phyloP scores from a whole-genome alignment of 1,284 basidiomycete species.

The Puccinia triticina region DNA sequence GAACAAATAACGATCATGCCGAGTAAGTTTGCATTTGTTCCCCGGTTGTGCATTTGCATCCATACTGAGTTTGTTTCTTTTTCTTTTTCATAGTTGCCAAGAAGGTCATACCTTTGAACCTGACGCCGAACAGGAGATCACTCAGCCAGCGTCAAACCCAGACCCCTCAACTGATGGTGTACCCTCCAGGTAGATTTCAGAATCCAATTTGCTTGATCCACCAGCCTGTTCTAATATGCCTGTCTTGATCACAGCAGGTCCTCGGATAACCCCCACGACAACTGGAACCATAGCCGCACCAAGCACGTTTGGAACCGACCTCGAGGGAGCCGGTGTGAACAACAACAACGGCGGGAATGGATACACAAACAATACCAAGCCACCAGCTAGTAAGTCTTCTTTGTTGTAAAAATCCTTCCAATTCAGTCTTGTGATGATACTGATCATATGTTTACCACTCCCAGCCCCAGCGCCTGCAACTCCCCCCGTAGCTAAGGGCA shows the following conservation, averaged over 20 bases:
- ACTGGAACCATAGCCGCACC: conserved; percentile 17
- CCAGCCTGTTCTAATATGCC: not conserved
- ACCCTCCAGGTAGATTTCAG: conserved; percentile 15
- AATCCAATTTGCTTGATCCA: not conserved
- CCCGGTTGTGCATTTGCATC: not conserved
- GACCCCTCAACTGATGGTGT: conserved; percentile 27
- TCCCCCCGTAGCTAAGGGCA: not conserved
- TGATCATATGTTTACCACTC: not conserved
- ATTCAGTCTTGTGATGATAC: too few species aligned
- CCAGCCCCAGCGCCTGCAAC: not conserved
- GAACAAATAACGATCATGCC: conserved; percentile 37
- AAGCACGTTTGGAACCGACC: conserved; percentile 37
- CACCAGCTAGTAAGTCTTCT: not conserved
- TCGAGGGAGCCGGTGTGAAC: conserved; percentile 18
- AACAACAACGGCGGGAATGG: conserved; percentile 40
- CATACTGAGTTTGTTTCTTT: not conserved
- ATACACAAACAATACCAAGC: not conserved
- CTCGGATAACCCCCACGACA: not conserved
- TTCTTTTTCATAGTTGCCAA: conserved; percentile 25
- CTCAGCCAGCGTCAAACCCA: conserved; percentile 8
- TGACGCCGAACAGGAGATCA: conserved; percentile 7
- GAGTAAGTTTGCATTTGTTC: conserved; percentile 26
- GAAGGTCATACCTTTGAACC: conserved; percentile 31
- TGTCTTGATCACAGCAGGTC: not conserved
- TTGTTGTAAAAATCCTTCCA: not conserved